These are phyloP conservation scores for Solanum raphanifolium DNA, from an alignment of 257 asterid genomes.

Conservation along the genomic window DNA sequence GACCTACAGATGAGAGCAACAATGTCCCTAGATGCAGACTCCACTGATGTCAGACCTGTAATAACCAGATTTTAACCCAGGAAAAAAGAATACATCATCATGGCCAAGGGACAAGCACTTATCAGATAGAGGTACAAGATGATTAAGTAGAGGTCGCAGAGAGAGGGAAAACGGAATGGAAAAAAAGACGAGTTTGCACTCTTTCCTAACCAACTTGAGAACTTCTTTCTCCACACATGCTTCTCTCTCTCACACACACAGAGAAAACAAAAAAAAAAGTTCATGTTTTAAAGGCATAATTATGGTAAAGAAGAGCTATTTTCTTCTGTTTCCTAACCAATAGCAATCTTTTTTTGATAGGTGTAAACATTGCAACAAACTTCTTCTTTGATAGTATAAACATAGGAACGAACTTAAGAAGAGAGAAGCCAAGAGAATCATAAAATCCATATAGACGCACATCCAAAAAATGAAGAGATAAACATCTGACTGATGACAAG, in stretches of 20 bases:
- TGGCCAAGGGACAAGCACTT: neutral
- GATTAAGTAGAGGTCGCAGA: neutral
- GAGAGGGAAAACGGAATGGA: neutral
- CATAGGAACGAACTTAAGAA: neutral
- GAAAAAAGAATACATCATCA: neutral
- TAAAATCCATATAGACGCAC: neutral
- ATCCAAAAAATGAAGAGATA: neutral
- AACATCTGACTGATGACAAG: neutral
- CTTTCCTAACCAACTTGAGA: neutral
- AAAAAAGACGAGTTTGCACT: neutral
- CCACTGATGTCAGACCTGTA: constrained; percentile 45
- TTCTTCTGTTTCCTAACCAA: neutral
- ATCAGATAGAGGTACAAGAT: neutral
- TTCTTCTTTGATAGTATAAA: neutral
- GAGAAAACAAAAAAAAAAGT: neutral
- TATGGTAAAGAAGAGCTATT: neutral
- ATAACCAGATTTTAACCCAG: neutral
- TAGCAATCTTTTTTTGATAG: neutral
- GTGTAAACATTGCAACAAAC: neutral
- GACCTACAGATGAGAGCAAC: constrained; percentile 41
- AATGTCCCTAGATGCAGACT: constrained; percentile 47
- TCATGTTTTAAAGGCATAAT: neutral
- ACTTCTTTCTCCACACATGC: neutral
- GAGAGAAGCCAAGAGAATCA: neutral
- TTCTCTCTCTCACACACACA: neutral